phyloP scores from a whole-genome alignment of 2,329 filamentous ascomycete species.

The Didymellaceae sp. region DNA sequence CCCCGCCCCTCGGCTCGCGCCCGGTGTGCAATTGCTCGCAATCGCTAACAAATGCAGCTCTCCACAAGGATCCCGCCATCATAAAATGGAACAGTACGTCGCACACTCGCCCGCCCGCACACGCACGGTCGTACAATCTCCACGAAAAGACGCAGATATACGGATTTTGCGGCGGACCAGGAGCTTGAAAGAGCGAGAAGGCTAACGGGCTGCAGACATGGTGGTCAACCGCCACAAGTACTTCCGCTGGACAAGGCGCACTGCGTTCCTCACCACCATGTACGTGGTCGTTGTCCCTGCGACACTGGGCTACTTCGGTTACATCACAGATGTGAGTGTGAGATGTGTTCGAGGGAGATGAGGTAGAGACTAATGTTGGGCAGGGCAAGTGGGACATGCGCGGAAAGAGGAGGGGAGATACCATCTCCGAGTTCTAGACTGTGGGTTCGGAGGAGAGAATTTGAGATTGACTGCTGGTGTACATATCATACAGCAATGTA shows the following conservation, averaged over 20 bases:
- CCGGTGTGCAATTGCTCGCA: slow-evolving; percentile 13
- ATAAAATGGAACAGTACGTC: slow-evolving; percentile 61
- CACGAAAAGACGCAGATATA: not conserved
- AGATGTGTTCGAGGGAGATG: slow-evolving; percentile 1
- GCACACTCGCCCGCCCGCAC: slow-evolving; percentile 46
- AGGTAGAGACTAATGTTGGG: slow-evolving; percentile 22
- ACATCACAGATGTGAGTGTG: slow-evolving; percentile 81
- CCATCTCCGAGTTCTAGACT: slow-evolving; percentile 76
- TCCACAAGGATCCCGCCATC: slow-evolving; percentile 63
- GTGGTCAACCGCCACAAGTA: slow-evolving; percentile 85
- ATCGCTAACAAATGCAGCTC: slow-evolving; percentile 48
- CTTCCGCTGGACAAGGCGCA: slow-evolving; percentile 91
- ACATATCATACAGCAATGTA: slow-evolving; percentile 19
- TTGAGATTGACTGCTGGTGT: slow-evolving; percentile 11
- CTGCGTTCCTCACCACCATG: slow-evolving; percentile 77
- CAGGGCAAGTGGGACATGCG: slow-evolving; percentile 87
- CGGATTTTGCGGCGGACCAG: not conserved
- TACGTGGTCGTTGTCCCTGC: slow-evolving; percentile 77
- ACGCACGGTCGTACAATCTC: not conserved
- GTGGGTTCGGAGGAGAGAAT: not conserved
- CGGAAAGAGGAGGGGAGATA: slow-evolving; percentile 87
- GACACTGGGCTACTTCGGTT: slow-evolving; percentile 74
- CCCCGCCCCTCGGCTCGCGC: not conserved
- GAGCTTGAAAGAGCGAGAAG: not conserved
- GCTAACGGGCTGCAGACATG: slow-evolving; percentile 67